Evolutionary conservation across 257 asterid genomes (phyloP).

Genomic region (Prunella vulgaris): DNA sequence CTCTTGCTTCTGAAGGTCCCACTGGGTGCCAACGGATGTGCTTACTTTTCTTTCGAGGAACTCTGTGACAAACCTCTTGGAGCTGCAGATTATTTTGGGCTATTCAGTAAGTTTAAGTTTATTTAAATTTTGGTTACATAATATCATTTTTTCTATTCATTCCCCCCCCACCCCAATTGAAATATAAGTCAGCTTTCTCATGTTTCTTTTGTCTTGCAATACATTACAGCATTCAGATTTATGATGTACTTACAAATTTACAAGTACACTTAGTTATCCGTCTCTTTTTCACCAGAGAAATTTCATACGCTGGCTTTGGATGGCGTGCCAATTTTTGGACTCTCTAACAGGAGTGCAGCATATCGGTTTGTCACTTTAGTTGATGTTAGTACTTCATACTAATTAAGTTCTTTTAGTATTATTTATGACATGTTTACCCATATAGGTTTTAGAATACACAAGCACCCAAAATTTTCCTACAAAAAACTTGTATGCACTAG

Average conservation of each 20-base stretch:
- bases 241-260: not conserved
- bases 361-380: conserved; percentile 93
- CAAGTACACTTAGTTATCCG: not conserved
- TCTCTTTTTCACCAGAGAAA: conserved; percentile 49
- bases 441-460: not conserved
- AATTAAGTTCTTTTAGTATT: not conserved
- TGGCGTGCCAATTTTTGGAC: conserved; percentile 76
- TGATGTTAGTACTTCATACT: conserved; percentile 63
- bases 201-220: not conserved
- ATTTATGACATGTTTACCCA: not conserved
- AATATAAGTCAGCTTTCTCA: not conserved
- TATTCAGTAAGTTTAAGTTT: conserved; percentile 55
- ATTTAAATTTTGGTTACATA: not conserved
- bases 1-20: conserved; percentile 51
- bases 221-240: not conserved
- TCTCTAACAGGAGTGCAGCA: conserved; percentile 80
- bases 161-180: not conserved
- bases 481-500: too few relatives aligned
- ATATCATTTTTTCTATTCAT: not conserved
- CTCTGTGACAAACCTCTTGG: conserved; percentile 95
- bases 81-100: conserved; percentile 94
- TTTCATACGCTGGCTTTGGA: conserved; percentile 91
- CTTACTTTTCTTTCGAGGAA: conserved; percentile 79
- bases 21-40: conserved; percentile 81
- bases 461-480: not conserved